A percentile compares a stretch with the other conserved stretches of the same genome.
These are phyloP conservation scores for Colletotrichum tropicicola DNA, from an alignment of 2,329 filamentous ascomycete genomes.

Conservation along the genomic window DNA sequence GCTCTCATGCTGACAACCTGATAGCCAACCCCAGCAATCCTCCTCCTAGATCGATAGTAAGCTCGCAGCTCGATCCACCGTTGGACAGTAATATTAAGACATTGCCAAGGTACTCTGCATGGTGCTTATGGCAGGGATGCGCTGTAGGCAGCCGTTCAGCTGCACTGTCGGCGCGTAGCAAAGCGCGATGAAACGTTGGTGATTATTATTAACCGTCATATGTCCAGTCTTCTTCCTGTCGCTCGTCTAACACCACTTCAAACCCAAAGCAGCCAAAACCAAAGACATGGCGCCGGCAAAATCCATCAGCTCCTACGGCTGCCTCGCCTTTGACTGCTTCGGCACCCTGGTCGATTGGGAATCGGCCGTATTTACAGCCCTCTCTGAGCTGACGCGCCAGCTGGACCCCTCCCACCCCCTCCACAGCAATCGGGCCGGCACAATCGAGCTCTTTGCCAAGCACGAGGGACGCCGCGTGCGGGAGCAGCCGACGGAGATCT, in stretches of 20 bases:
- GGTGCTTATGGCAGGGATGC: neutral
- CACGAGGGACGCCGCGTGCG: constrained; percentile 37
- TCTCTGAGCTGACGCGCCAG: constrained; percentile 57
- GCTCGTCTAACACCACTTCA: too few relatives aligned
- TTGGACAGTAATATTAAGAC: neutral
- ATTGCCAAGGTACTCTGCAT: neutral
- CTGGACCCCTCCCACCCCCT: constrained; percentile 27
- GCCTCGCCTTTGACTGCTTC: constrained; percentile 75
- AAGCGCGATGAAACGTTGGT: neutral
- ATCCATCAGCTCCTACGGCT: neutral
- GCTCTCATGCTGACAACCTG: neutral
- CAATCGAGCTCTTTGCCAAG: constrained; percentile 52
- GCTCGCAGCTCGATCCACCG: neutral
- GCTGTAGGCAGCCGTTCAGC: neutral
- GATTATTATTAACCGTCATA: neutral
- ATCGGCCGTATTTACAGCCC: constrained; percentile 63
- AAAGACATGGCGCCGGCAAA: neutral
- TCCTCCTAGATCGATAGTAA: neutral
- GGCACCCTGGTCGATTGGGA: constrained; percentile 86
- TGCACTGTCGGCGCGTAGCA: neutral
- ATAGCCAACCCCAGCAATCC: neutral
- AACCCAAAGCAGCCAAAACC: neutral
- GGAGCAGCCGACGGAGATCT: constrained; percentile 59
- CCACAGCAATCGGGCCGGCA: constrained; percentile 22
- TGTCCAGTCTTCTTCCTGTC: neutral